Percentiles rank a stretch among this genome's conserved stretches.
phyloP scores from a whole-genome alignment of 2,329 filamentous ascomycete species.

The Rhexocercosporidium sp. region DNA sequence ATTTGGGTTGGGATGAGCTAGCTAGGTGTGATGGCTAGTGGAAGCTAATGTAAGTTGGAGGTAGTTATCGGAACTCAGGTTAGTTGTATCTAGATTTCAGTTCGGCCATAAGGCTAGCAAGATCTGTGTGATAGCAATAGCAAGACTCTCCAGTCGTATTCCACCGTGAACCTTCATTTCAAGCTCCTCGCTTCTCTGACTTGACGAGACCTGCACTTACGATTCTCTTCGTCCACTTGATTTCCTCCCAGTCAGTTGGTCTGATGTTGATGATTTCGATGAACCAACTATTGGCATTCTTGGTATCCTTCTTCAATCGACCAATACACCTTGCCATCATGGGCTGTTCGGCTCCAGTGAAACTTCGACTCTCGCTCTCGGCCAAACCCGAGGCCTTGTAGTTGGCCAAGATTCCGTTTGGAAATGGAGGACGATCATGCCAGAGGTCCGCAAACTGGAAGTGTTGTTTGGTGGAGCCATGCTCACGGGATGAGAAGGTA shows the following conservation, averaged over 20 bases:
- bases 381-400: constrained; percentile 52
- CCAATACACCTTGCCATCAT: constrained; percentile 55
- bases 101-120: constrained; percentile 25
- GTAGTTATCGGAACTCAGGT: constrained; percentile 12
- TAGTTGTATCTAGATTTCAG: constrained; percentile 36
- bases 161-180: constrained; percentile 3
- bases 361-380: constrained; percentile 51
- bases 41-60: constrained; percentile 25
- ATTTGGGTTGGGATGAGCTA: constrained; percentile 14
- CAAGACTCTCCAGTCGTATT: constrained; percentile 17
- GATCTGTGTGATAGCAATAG: constrained; percentile 35
- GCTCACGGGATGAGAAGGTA: constrained; percentile 60
- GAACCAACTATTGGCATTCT: constrained; percentile 44
- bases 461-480: constrained; percentile 56
- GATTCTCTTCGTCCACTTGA: constrained; percentile 55
- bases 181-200: constrained; percentile 17
- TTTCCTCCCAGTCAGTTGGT: constrained; percentile 58
- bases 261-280: constrained; percentile 56
- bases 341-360: constrained; percentile 44
- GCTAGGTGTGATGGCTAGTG: constrained; percentile 4
- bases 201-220: constrained; percentile 35
- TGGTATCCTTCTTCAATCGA: constrained; percentile 49
- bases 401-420: constrained; percentile 52
- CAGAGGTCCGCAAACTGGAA: constrained; percentile 70
- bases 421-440: constrained; percentile 60